Evolutionary conservation across 2,329 filamentous ascomycete genomes (phyloP), one percentile per base, ranked within the genome.

Genomic region (Ophiosphaerella narmari): DNA sequence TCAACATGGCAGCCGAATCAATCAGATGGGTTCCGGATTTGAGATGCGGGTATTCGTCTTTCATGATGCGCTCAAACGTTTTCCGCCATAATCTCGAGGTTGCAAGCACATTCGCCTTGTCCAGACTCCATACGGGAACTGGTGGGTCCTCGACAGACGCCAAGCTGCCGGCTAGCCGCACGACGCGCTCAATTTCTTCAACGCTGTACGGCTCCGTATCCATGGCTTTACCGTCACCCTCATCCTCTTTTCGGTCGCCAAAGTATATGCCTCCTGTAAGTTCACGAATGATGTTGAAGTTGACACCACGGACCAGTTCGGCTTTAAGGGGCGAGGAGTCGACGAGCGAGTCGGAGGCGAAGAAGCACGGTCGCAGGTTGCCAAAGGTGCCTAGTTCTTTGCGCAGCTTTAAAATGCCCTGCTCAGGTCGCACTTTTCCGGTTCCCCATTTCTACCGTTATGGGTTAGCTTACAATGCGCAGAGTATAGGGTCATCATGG

Each of bases 21-120:
- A 97, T 96, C 43, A 97, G 83, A 73, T 97, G 92, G 74, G 96
- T 93, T 59, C 86, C 85, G 37, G 95, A 78, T 78, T 89, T 84
- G 39, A 97, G 77, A 72, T 93, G 85, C 2, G 93, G 91, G 78
- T 95, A 97, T 80, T 97, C 93, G 60, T 87, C 87, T 62, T 82
- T 83, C 82, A 96, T 93, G 50, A 91, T 82, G 77, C 96, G 90
- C 35, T 84, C 86, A 38, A 96, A 88, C 2, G 89, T 88, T 78
- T 89, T 92, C 54, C 93, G 82, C 93, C 93, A 97, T 65, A 97
- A 79, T 36, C 93, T 80, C 70, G 86, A 90, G 12, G 92, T 96
- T 1, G 93, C 93, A 58, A 97, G 83, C 43, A 97, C 93, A 70
- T 97, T 97, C 48, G 93, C 94, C 85, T 97, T 97, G 77, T 97